Evolutionary conservation across 768 basidiomycete species (phyloP).

Genomic region (Mycena epipterygia): DNA sequence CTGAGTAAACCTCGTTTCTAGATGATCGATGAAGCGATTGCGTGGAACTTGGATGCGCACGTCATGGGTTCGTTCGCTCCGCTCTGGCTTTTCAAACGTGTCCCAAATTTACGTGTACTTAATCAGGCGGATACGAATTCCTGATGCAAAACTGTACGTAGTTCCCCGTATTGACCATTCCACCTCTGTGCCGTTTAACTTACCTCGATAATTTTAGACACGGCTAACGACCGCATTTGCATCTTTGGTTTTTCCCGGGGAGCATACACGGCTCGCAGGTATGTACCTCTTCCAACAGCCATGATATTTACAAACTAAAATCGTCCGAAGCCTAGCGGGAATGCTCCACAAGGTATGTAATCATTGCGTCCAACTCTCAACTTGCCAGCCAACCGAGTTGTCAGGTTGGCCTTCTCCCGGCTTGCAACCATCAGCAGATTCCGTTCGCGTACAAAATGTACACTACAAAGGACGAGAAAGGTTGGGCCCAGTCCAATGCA

Average conservation of each 20-base stretch:
- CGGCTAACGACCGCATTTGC: slow-evolving; percentile 45
- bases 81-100: slow-evolving; percentile 20
- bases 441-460: slow-evolving; percentile 39
- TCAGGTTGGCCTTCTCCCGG: slow-evolving; percentile 67
- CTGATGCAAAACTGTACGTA: slow-evolving; percentile 70
- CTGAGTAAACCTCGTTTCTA: slow-evolving; percentile 21
- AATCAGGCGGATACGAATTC: slow-evolving; percentile 67
- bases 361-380: slow-evolving; percentile 40
- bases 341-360: slow-evolving; percentile 69
- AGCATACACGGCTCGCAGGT: slow-evolving; percentile 74
- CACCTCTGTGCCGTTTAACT: neutral
- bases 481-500: slow-evolving; percentile 56
- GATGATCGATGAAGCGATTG: slow-evolving; percentile 61
- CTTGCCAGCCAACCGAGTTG: neutral
- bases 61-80: slow-evolving; percentile 56
- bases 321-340: slow-evolving; percentile 42
- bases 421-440: slow-evolving; percentile 52
- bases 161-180: neutral
- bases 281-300: neutral
- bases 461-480: slow-evolving; percentile 46
- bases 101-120: neutral
- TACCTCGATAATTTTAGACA: slow-evolving; percentile 46
- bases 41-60: slow-evolving; percentile 63
- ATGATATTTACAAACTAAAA: neutral
- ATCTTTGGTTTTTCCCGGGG: slow-evolving; percentile 75